phyloP scores from a whole-genome alignment of 2,329 filamentous ascomycete genomes.

The Fusarium euwallaceae region DNA sequence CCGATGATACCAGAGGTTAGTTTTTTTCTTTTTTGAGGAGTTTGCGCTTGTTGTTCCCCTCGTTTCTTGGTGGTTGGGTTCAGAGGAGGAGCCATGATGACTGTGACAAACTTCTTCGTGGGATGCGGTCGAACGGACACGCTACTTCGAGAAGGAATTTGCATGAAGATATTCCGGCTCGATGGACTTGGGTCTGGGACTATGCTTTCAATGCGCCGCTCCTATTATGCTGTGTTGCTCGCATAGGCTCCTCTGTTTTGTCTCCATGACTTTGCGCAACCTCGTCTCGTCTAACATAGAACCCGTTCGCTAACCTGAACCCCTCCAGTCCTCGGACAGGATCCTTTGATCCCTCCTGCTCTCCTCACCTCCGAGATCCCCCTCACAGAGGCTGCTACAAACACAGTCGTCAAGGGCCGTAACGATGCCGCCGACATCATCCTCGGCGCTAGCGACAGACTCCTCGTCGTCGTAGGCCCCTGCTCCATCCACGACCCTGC shows the following conservation, averaged over 20 bases:
- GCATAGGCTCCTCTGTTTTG: background rate
- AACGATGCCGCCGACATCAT: slow-evolving; percentile 80
- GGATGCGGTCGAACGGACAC: background rate
- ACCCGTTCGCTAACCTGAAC: slow-evolving; percentile 32
- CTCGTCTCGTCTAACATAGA: background rate
- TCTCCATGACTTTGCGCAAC: background rate
- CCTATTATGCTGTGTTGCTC: background rate
- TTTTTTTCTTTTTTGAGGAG: slow-evolving; percentile 27
- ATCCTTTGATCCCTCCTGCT: slow-evolving; percentile 90
- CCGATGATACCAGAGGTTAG: slow-evolving; percentile 62
- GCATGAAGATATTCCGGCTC: background rate
- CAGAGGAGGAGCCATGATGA: slow-evolving; percentile 19
- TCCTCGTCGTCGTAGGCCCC: slow-evolving; percentile 93
- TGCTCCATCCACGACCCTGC: slow-evolving; percentile 97
- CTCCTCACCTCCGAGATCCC: slow-evolving; percentile 90
- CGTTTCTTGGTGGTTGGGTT: background rate
- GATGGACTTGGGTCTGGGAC: background rate
- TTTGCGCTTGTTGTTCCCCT: background rate
- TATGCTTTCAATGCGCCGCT: background rate
- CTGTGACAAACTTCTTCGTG: background rate
- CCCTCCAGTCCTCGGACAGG: slow-evolving; percentile 88
- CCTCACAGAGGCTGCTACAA: slow-evolving; percentile 70
- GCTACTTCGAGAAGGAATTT: background rate
- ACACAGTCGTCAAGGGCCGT: slow-evolving; percentile 79
- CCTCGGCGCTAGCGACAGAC: slow-evolving; percentile 83